Base-by-base conservation (phyloP, 2,329 filamentous ascomycete genomes). In the Epichloe festucae region DNA sequence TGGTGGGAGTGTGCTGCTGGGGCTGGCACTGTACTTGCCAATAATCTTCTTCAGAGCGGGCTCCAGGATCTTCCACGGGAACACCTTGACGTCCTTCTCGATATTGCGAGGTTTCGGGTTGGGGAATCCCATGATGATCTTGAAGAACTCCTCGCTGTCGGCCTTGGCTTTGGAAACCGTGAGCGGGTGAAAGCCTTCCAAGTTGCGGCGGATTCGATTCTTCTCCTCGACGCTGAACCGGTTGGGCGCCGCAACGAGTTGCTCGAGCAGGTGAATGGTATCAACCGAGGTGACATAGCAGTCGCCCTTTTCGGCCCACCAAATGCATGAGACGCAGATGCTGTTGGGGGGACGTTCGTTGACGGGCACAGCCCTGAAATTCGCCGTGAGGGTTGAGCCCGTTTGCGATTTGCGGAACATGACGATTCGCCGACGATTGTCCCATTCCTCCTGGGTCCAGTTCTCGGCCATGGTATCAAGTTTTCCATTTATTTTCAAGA, bases 81-180 rank as follows among this genome's bases (percentile, higher is more conserved):
- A 98, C 12, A 97, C 93, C 71, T 98, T 98, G 64, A 98, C 90
- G 63, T 97, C 91, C 72, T 98, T 98, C 73, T 97, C 93, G 57
- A 98, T 98, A 64, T 97, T 96, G 56, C 93, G 79, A 17, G 93
- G 93, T 70, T 97, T 97, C 2, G 93, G 93, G 54, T 85, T 87
- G 12, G 89, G 89, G 64, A 97, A 97, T 1, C 82, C 88, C 93
- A 98, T 98, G 70, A 98, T 97, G 61, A 96, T 78, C 72, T 96
- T 96, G 81, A 97, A 97, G 68, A 97, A 97, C 51, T 94, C 89
- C 66, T 97, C 91, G 65, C 87, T 95, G 54, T 97, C 91, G 1
- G 82, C 64, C 70, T 95, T 95, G 53, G 84, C 82, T 69, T 98
- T 98, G 59, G 89, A 95, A 17, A 98, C 89, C 0, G 93, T 98